phyloP scores from a whole-genome alignment of 495 filamentous ascomycete genomes.

The Cercophora samala region DNA sequence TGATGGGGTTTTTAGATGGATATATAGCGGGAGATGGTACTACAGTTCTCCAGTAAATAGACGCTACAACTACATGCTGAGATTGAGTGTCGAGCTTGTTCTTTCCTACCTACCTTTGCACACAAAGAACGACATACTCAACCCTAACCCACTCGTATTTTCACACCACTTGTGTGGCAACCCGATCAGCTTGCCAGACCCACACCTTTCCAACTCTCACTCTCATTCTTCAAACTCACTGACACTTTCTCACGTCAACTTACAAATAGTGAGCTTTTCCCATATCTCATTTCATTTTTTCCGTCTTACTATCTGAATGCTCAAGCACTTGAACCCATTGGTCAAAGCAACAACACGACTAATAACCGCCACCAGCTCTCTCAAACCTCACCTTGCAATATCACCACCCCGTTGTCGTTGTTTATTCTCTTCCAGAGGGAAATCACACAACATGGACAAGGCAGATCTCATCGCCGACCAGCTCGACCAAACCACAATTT shows the following conservation, averaged over 20 bases:
- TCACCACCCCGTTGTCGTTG: background rate
- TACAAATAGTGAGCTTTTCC: background rate
- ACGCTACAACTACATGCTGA: too few species aligned
- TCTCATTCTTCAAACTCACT: background rate
- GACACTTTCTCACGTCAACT: background rate
- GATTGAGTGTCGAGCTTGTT: too few species aligned
- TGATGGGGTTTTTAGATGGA: too few species aligned
- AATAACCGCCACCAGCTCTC: background rate
- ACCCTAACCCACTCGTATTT: background rate
- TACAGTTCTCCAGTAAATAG: too few species aligned
- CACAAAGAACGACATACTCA: background rate
- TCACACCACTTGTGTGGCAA: background rate
- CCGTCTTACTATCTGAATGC: background rate
- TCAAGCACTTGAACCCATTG: background rate
- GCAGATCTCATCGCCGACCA: background rate
- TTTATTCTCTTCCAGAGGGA: background rate
- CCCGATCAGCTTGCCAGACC: too few species aligned
- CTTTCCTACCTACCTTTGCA: background rate
- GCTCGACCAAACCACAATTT: background rate
- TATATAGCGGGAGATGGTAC: too few species aligned
- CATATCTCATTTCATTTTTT: background rate
- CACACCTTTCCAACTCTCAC: background rate
- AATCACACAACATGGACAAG: background rate
- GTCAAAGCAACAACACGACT: background rate
- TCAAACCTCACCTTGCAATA: background rate